These are phyloP conservation scores for Globisporangium radiosum DNA, from an alignment of 352 stramenopile species.

Conservation along the genomic window DNA sequence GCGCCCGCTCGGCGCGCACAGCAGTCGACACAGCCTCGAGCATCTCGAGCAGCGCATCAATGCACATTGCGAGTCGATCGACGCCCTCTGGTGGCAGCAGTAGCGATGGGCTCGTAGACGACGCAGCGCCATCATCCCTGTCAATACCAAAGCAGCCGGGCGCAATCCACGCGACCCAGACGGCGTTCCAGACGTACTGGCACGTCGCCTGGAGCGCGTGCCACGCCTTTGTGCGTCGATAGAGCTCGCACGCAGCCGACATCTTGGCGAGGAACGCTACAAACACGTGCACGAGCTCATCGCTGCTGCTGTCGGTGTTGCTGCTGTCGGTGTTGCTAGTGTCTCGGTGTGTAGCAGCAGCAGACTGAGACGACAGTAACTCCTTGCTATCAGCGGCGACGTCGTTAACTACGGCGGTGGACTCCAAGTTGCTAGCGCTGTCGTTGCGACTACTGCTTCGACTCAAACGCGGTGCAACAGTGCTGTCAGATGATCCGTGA, in stretches of 20 bases:
- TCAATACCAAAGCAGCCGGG: constrained; percentile 19
- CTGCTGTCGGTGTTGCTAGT: no score
- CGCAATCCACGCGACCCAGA: constrained; percentile 51
- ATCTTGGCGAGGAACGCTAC: constrained; percentile 29
- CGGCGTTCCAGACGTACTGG: constrained; percentile 50
- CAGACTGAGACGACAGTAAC: no score
- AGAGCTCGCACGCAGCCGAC: constrained; percentile 38
- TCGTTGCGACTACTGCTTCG: no score
- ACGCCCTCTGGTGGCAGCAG: constrained; percentile 3
- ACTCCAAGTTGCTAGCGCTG: no score
- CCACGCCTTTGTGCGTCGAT: constrained; percentile 37
- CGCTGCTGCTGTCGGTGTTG: not conserved
- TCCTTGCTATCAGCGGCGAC: no score
- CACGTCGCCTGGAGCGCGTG: constrained; percentile 42
- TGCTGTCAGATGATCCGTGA: not conserved
- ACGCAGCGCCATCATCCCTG: not conserved
- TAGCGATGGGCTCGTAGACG: constrained; percentile 2
- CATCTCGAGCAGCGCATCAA: constrained; percentile 50
- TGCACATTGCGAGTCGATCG: constrained; percentile 21
- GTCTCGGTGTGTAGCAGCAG: no score
- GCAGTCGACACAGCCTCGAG: constrained; percentile 25
- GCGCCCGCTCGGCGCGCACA: constrained; percentile 16
- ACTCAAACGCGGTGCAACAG: not conserved
- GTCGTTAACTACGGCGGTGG: no score
- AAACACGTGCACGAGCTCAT: constrained; percentile 17